Percentiles rank a stretch among this genome's conserved stretches.
phyloP scores from a whole-genome alignment of 345 rosid genomes.

The Rubroshorea leprosula region DNA sequence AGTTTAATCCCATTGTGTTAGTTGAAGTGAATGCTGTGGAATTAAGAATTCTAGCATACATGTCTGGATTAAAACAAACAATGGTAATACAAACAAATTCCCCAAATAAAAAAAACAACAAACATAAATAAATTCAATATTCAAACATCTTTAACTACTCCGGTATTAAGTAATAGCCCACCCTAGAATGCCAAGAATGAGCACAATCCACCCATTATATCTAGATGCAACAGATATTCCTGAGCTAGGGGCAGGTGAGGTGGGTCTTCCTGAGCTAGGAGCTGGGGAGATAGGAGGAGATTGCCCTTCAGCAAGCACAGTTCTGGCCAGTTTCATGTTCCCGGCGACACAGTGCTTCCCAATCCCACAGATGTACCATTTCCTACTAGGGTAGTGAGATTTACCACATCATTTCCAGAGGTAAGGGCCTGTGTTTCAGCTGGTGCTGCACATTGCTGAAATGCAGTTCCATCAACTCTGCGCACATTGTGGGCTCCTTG shows the following conservation, averaged over 20 bases:
- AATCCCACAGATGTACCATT: constrained; percentile 34
- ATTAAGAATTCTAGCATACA: neutral
- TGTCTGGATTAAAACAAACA: neutral
- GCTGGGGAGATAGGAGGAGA: constrained; percentile 5
- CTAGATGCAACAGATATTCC: constrained; percentile 6
- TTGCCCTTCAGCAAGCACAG: constrained; percentile 15
- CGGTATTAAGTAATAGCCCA: constrained; percentile 6
- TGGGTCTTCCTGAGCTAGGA: constrained; percentile 4
- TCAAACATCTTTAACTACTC: neutral
- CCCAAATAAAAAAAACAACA: neutral
- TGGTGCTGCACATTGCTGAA: constrained; percentile 19
- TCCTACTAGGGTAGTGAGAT: constrained; percentile 17
- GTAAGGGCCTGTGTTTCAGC: neutral
- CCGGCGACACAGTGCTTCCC: constrained; percentile 20
- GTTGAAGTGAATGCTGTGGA: constrained; percentile 6
- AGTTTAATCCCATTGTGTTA: constrained; percentile 8
- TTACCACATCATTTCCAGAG: constrained; percentile 23
- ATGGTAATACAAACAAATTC: neutral
- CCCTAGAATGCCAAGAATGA: constrained; percentile 13
- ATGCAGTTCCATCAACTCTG: constrained; percentile 20
- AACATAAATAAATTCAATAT: neutral
- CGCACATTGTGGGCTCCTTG: constrained; percentile 29
- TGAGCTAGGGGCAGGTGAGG: neutral
- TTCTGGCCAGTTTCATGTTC: constrained; percentile 27
- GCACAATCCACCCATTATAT: constrained; percentile 12